phyloP scores from a whole-genome alignment of 2,329 filamentous ascomycete genomes.

The Beauveria sp. region DNA sequence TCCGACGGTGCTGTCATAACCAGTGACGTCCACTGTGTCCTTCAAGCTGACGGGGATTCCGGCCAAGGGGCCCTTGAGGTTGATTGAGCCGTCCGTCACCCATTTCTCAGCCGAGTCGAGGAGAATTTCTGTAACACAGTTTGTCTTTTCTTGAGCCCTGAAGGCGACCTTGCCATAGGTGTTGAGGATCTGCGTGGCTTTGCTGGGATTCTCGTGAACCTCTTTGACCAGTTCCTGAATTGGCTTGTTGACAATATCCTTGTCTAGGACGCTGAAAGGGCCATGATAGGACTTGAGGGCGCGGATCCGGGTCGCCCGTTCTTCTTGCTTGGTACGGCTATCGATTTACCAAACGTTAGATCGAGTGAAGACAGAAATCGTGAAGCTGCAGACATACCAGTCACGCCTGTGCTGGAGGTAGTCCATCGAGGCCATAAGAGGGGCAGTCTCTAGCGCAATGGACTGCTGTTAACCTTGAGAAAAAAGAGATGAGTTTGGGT shows the following conservation, averaged over 20 bases:
- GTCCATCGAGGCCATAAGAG: slow-evolving; percentile 28
- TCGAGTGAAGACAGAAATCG: too few relatives aligned
- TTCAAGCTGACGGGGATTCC: slow-evolving; percentile 85
- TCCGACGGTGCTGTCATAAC: slow-evolving; percentile 76
- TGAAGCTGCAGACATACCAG: slow-evolving; percentile 41
- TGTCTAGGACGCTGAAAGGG: slow-evolving; percentile 57
- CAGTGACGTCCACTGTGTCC: slow-evolving; percentile 69
- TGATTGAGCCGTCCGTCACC: slow-evolving; percentile 50
- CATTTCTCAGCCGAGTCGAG: slow-evolving; percentile 71
- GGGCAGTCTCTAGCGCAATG: background rate
- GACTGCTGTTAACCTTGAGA: background rate
- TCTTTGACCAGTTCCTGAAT: slow-evolving; percentile 72
- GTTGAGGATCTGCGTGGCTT: slow-evolving; percentile 66
- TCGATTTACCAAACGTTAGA: background rate
- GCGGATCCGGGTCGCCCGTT: slow-evolving; percentile 63
- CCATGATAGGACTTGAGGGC: slow-evolving; percentile 59
- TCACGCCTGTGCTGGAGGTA: slow-evolving; percentile 65
- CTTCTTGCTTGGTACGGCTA: slow-evolving; percentile 72
- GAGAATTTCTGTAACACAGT: slow-evolving; percentile 84
- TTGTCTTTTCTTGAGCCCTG: slow-evolving; percentile 77
- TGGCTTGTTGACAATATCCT: slow-evolving; percentile 59
- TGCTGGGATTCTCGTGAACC: slow-evolving; percentile 61
- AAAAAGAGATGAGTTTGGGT: background rate
- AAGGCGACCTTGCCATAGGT: slow-evolving; percentile 83
- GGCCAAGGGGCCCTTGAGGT: slow-evolving; percentile 74